phyloP scores from a whole-genome alignment of 495 filamentous ascomycete genomes.

The Extremus antarcticus region DNA sequence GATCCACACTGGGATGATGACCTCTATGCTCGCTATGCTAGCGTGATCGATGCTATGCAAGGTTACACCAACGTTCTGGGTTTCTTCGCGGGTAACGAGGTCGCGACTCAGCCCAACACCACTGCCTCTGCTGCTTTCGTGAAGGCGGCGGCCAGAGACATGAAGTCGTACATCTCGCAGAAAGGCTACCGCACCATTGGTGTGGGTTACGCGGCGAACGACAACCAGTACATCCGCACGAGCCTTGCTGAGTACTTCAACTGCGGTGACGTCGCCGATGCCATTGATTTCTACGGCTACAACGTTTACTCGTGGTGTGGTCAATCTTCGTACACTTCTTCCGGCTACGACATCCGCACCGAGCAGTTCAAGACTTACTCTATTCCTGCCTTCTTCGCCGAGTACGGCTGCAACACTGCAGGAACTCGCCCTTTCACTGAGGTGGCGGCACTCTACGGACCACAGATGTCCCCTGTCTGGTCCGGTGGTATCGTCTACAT shows the following conservation, averaged over 20 bases:
- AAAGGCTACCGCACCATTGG: conserved; percentile 70
- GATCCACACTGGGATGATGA: conserved; percentile 63
- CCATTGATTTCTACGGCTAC: conserved; percentile 96
- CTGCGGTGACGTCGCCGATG: conserved; percentile 53
- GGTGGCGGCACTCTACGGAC: conserved; percentile 68
- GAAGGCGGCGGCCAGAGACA: conserved; percentile 92
- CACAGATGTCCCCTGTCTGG: conserved; percentile 72
- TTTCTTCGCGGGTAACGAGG: conserved; percentile 97
- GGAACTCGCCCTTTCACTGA: conserved; percentile 73
- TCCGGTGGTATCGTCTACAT: conserved; percentile 95
- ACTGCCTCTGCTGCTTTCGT: conserved; percentile 82
- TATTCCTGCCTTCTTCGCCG: conserved; percentile 91
- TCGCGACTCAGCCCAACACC: conserved; percentile 73
- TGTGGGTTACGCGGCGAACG: conserved; percentile 91
- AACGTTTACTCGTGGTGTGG: conserved; percentile 99
- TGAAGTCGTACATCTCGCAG: conserved; percentile 78
- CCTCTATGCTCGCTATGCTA: conserved; percentile 69
- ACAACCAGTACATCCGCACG: conserved; percentile 67
- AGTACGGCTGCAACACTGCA: conserved; percentile 88
- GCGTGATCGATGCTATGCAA: conserved; percentile 66
- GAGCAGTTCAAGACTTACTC: conserved; percentile 77
- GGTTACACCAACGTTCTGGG: conserved; percentile 81
- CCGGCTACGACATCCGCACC: conserved; percentile 69
- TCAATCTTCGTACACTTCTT: conserved; percentile 55
- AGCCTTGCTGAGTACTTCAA: conserved; percentile 85